Base-by-base conservation (phyloP, 257 asterid genomes). In the Fraxinus pennsylvanica region DNA sequence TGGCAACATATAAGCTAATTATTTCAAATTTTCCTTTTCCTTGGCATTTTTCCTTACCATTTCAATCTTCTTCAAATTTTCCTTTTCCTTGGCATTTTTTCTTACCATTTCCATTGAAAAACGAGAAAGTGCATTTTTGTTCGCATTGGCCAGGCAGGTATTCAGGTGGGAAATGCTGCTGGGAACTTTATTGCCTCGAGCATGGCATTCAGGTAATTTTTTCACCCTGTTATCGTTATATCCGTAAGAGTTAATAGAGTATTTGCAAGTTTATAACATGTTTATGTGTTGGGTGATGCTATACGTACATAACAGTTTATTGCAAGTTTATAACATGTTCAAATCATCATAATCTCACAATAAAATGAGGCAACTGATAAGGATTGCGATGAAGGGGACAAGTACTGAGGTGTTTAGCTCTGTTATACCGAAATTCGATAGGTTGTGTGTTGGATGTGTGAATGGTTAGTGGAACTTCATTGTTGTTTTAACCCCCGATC, bases 161-260 rank as follows among this genome's bases (percentile, higher is more conserved):
- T 85, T 27, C 88, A 85, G 81, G 84, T 85, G 73, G 88, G 86
- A 45, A 85, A 85, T 74, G 84, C 86, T 85, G 88, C 76, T 85
- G 88, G 88, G 88, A 85, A 57, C 87, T 84, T 54, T 84, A 84
- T 45, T 84, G 85, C 78, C 85, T 81, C 41, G 88, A 84, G 33
- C 88, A 84, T 17, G 88, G 87, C 78, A 75, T 84, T 72, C 85
- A 78, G 83, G 87, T 72, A 45, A 33, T 43, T 7, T 59, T 0
- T 0, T 32, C 25, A 14, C 33, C 0, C 17, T 72, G 39, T 52
- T 30, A 7, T 7, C 63, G 22, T 50, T 50, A 50, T 6, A 14
- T 50, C 61, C 17, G 8, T 15, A 15, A 7, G 2, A 6, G 19
- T 52, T 15, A 17, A n/a, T n/a, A 9, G 3, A 52, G n/a, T 52